Conservation (phyloP, 495 filamentous ascomycete genomes). For the Neurospora tetraspora region DNA sequence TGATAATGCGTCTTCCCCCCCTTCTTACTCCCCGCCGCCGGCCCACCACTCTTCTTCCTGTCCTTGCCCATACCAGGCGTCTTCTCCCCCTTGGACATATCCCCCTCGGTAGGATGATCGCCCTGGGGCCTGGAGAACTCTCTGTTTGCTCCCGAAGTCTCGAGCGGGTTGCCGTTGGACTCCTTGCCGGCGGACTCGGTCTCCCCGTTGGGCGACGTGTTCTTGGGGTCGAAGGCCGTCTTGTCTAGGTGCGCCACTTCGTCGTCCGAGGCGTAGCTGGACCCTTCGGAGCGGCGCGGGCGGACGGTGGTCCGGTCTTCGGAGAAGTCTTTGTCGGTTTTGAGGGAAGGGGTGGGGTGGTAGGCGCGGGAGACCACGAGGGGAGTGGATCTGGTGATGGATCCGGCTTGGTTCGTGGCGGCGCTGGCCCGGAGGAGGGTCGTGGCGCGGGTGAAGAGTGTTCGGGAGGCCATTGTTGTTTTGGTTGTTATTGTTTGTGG, state of each 20-base stretch:
- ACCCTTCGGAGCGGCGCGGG: slow-evolving; percentile 27
- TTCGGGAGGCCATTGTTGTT: neutral
- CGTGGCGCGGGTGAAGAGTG: neutral
- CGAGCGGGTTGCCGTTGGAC: slow-evolving; percentile 26
- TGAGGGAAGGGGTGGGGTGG: slow-evolving; percentile 13
- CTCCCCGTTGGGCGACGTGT: slow-evolving; percentile 31
- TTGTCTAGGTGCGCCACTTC: slow-evolving; percentile 28
- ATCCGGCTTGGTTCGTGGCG: neutral
- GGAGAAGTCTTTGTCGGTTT: slow-evolving; percentile 26
- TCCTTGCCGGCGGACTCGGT: slow-evolving; percentile 12
- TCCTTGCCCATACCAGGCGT: slow-evolving; percentile 1
- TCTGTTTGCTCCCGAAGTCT: slow-evolving; percentile 28
- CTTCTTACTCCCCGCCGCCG: slow-evolving; percentile 7
- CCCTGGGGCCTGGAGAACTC: slow-evolving; percentile 17
- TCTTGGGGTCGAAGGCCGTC: slow-evolving; percentile 29
- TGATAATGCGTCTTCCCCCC: slow-evolving; percentile 16
- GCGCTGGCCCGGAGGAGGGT: neutral
- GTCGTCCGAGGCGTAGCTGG: slow-evolving; percentile 27
- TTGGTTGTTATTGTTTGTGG: neutral
- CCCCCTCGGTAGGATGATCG: neutral
- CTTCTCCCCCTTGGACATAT: neutral
- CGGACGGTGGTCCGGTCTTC: slow-evolving; percentile 34
- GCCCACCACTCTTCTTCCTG: slow-evolving; percentile 4
- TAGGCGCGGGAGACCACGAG: neutral
- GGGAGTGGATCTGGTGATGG: neutral